phyloP scores from a whole-genome alignment of 2,329 filamentous ascomycete species.

The Microdochium nivale region DNA sequence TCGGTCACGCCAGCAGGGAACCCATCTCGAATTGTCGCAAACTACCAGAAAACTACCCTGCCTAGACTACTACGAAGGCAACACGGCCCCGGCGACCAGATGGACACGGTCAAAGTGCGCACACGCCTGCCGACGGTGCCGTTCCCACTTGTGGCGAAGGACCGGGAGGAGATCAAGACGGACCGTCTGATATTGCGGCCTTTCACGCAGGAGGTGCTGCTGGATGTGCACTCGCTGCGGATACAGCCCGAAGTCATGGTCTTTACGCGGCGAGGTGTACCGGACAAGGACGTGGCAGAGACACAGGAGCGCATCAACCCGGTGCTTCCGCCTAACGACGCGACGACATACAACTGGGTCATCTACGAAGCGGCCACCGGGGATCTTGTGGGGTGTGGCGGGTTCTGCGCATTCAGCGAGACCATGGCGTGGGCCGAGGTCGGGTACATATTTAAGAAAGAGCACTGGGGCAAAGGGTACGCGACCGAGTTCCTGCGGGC shows the following conservation, averaged over 20 bases:
- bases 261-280: slow-evolving; percentile 36
- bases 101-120: background rate
- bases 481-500: slow-evolving; percentile 46
- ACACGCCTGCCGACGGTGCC: background rate
- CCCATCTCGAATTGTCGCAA: too few relatives aligned
- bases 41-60: too few relatives aligned
- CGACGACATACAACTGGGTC: slow-evolving; percentile 45
- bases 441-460: slow-evolving; percentile 47
- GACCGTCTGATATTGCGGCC: slow-evolving; percentile 47
- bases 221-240: slow-evolving; percentile 42
- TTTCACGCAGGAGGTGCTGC: slow-evolving; percentile 38
- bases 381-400: slow-evolving; percentile 43
- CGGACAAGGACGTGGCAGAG: slow-evolving; percentile 33
- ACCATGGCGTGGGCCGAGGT: slow-evolving; percentile 46
- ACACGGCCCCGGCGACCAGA: background rate
- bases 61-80: background rate
- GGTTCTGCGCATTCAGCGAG: slow-evolving; percentile 21
- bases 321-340: slow-evolving; percentile 40
- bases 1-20: too few relatives aligned
- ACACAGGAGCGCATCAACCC: slow-evolving; percentile 29
- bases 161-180: slow-evolving; percentile 28
- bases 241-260: slow-evolving; percentile 53
- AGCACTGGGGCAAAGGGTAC: slow-evolving; percentile 47
- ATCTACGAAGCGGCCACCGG: slow-evolving; percentile 37
- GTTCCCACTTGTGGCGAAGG: background rate